These are phyloP conservation scores for Panicum miliaceum DNA, from an alignment of 176 grass and related monocot species.

Conservation along the genomic window DNA sequence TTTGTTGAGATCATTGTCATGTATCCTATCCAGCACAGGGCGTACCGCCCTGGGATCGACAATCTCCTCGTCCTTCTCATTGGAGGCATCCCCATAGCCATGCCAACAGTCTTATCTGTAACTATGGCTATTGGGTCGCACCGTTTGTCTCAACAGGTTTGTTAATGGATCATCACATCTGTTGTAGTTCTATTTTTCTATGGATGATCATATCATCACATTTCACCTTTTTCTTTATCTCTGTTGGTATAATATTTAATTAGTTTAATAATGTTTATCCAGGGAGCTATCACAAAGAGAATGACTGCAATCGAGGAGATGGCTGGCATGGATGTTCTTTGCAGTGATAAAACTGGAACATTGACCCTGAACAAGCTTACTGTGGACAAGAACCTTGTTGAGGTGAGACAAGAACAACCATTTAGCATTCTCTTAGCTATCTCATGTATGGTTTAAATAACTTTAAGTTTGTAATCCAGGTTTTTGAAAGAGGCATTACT, in stretches of 20 bases:
- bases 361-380: conserved; percentile 76
- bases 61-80: conserved; percentile 82
- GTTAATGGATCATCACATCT: background rate
- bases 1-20: conserved; percentile 79
- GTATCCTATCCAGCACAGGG: conserved; percentile 74
- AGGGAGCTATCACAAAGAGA: conserved; percentile 88
- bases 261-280: background rate
- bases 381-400: conserved; percentile 75
- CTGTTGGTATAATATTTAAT: background rate
- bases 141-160: conserved; percentile 71
- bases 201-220: no score
- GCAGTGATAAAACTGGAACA: conserved; percentile 89
- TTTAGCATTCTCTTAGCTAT: background rate
- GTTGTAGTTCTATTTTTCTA: background rate
- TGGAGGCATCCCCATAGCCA: conserved; percentile 85
- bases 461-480: conserved; percentile 40
- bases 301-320: conserved; percentile 96
- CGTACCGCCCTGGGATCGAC: conserved; percentile 71
- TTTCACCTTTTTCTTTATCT: background rate
- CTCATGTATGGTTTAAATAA: background rate
- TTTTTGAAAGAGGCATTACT: conserved; percentile 62
- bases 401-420: conserved; percentile 35
- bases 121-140: conserved; percentile 90
- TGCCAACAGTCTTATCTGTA: conserved; percentile 79
- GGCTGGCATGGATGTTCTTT: conserved; percentile 91